phyloP scores from a whole-genome alignment of 495 filamentous ascomycete species.

The Podospora pseudoanserina region DNA sequence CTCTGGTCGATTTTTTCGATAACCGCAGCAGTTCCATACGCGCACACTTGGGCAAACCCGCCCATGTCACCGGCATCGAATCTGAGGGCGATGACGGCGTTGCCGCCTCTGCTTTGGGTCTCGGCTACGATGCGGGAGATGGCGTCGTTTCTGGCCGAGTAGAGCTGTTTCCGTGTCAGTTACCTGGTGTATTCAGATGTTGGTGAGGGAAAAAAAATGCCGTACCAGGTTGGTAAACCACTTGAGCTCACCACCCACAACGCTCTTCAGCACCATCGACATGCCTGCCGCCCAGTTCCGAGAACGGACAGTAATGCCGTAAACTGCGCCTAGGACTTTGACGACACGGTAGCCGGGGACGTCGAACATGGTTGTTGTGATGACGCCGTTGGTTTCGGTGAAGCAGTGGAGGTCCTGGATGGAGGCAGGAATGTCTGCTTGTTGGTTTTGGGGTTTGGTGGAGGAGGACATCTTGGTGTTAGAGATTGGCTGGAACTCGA shows the following conservation, averaged over 20 bases:
- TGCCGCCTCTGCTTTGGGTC: slow-evolving; percentile 54
- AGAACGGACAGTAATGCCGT: slow-evolving; percentile 56
- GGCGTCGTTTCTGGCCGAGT: slow-evolving; percentile 53
- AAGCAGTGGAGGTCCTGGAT: slow-evolving; percentile 51
- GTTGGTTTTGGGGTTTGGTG: slow-evolving; percentile 15
- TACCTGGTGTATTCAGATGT: neutral
- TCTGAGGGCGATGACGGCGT: slow-evolving; percentile 55
- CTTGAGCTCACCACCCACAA: slow-evolving; percentile 54
- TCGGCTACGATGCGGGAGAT: slow-evolving; percentile 53
- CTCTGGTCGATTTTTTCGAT: slow-evolving; percentile 43
- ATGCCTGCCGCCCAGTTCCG: slow-evolving; percentile 48
- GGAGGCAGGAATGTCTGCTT: slow-evolving; percentile 31
- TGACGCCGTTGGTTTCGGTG: slow-evolving; percentile 57
- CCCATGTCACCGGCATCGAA: slow-evolving; percentile 52
- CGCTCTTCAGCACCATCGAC: slow-evolving; percentile 47
- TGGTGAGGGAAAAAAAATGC: neutral
- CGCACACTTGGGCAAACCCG: slow-evolving; percentile 55
- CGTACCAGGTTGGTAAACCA: slow-evolving; percentile 52
- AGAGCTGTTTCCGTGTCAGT: slow-evolving; percentile 35
- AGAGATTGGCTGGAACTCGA: neutral
- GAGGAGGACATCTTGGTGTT: slow-evolving; percentile 18
- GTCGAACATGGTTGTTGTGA: slow-evolving; percentile 52
- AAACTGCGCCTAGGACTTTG: slow-evolving; percentile 55
- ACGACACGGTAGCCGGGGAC: slow-evolving; percentile 56
- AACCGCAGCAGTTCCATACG: slow-evolving; percentile 57